phyloP scores from a whole-genome alignment of 805 yeast genomes.

The Wickerhamomyces kurtzmanii region DNA sequence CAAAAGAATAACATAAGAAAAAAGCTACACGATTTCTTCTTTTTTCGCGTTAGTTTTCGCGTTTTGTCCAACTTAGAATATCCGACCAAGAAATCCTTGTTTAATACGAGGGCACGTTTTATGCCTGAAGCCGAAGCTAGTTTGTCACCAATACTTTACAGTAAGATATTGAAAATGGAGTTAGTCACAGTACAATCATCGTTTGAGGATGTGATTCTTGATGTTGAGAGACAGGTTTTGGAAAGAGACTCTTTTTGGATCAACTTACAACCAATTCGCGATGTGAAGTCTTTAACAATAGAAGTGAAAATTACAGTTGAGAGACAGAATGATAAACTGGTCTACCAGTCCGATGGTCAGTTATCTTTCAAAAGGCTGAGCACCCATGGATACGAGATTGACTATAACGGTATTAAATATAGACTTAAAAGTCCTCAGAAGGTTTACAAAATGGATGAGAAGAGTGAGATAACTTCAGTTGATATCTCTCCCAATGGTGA shows the following conservation, averaged over 20 bases:
- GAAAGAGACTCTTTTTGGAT: slow-evolving; percentile 32
- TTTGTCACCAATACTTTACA: too few species aligned
- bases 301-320: slow-evolving; percentile 20
- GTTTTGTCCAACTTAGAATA: too few species aligned
- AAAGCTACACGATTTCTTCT: too few species aligned
- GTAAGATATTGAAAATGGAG: too few species aligned
- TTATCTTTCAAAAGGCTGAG: slow-evolving; percentile 4
- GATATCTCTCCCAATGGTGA: slow-evolving; percentile 22
- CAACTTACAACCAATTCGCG: slow-evolving; percentile 18
- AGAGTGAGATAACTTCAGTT: slow-evolving; percentile 19
- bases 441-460: slow-evolving; percentile 1
- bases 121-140: too few species aligned
- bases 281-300: too few species aligned
- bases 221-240: slow-evolving; percentile 17
- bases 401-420: slow-evolving; percentile 6
- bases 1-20: too few species aligned
- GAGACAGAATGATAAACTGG: slow-evolving; percentile 6
- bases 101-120: too few species aligned
- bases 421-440: slow-evolving; percentile 6
- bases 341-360: slow-evolving; percentile 9
- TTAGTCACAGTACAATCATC: slow-evolving; percentile 29
- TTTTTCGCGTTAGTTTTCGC: too few species aligned
- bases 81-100: too few species aligned
- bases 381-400: slow-evolving; percentile 7
- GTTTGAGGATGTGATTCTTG: slow-evolving; percentile 32